phyloP scores from a whole-genome alignment of 2,329 filamentous ascomycete genomes.

The Penicillium capsulatum region DNA sequence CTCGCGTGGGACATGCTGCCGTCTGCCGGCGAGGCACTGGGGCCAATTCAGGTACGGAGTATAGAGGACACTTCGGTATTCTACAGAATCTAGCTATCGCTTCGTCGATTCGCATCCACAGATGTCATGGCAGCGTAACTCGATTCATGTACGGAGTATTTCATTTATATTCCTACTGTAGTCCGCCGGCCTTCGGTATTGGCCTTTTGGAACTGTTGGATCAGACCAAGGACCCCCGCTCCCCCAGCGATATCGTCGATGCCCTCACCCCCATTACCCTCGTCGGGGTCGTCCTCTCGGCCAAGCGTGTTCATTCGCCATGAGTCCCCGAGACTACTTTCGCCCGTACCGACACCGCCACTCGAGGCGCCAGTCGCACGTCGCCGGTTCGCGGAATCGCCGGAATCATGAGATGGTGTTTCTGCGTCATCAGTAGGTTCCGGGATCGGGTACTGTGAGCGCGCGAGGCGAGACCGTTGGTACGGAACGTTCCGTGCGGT shows the following conservation, averaged over 20 bases:
- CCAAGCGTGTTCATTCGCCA: slow-evolving; percentile 46
- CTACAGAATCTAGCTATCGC: too few relatives aligned
- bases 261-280: slow-evolving; percentile 47
- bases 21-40: too few relatives aligned
- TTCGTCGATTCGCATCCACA: too few relatives aligned
- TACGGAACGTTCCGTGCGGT: slow-evolving; percentile 22
- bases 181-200: slow-evolving; percentile 38
- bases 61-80: too few relatives aligned
- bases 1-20: too few relatives aligned
- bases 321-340: slow-evolving; percentile 57
- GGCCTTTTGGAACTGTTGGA: slow-evolving; percentile 64
- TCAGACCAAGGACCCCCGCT: slow-evolving; percentile 59
- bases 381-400: slow-evolving; percentile 15
- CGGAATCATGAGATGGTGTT: slow-evolving; percentile 14
- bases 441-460: slow-evolving; percentile 22
- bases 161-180: slow-evolving; percentile 34
- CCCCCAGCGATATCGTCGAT: slow-evolving; percentile 46
- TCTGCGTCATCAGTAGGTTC: slow-evolving; percentile 32
- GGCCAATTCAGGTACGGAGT: too few relatives aligned
- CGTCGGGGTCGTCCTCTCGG: slow-evolving; percentile 35
- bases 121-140: not conserved
- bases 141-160: too few relatives aligned
- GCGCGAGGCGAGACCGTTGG: slow-evolving; percentile 31
- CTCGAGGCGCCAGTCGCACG: slow-evolving; percentile 31
- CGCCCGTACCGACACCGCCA: slow-evolving; percentile 40